A percentile compares a stretch with the other conserved stretches of the same genome.
These are phyloP conservation scores for Larix sibirica DNA, from an alignment of 83 land plant species.

Conservation along the genomic window DNA sequence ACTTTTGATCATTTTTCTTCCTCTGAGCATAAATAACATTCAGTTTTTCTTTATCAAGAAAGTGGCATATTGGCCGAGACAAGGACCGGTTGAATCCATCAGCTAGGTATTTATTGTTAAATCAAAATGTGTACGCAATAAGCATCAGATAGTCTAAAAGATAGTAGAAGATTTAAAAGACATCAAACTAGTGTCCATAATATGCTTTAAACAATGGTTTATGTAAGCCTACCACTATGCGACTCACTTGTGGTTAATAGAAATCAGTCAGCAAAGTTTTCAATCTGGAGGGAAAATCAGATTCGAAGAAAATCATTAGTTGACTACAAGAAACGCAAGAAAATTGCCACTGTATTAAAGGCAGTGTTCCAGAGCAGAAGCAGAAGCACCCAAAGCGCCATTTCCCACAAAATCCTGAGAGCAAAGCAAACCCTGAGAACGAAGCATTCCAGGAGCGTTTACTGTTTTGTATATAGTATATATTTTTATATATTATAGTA, in stretches of 20 bases:
- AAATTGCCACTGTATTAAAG: not conserved
- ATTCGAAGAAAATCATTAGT: not conserved
- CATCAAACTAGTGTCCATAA: not conserved
- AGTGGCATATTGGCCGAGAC: not conserved
- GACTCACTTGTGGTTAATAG: not conserved
- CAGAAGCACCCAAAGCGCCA: too few species aligned
- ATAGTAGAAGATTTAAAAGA: not conserved
- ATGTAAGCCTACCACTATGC: not conserved
- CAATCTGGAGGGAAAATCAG: not conserved
- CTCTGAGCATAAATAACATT: not conserved
- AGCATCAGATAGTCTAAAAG: not conserved
- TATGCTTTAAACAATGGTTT: not conserved
- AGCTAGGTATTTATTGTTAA: not conserved
- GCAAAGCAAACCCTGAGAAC: too few species aligned
- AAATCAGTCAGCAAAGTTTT: not conserved
- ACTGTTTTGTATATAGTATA: too few species aligned
- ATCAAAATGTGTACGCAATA: not conserved
- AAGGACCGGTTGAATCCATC: not conserved
- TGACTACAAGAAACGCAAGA: not conserved
- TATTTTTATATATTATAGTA: too few species aligned
- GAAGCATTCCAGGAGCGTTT: too few species aligned
- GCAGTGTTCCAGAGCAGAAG: too few species aligned
- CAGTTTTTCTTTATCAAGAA: not conserved
- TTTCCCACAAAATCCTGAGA: too few species aligned
- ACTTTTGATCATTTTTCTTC: too few species aligned